Base-by-base conservation (phyloP, 1,284 basidiomycete genomes). In the Trichosporon asahii region DNA sequence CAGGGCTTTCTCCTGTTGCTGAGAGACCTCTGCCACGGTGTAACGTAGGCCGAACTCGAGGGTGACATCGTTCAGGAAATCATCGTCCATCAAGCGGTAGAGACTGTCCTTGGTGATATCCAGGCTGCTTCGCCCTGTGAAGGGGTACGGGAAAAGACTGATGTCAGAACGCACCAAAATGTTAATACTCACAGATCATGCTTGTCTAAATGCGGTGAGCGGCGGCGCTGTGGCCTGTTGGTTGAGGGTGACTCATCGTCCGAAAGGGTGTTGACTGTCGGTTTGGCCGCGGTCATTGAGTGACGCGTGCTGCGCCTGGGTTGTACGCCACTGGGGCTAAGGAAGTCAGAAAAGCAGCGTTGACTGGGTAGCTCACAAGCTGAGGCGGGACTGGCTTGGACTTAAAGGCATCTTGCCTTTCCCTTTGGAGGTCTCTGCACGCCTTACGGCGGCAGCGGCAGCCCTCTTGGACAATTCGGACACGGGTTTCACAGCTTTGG, bases 1-100 rank as follows among this genome's bases (percentile, higher is more conserved):
- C 69, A 11, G 66, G 11, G 44, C 55, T 6, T 60, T 65, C n/a
- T 53, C 21, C 21, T 53, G 35, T 15, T 12, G 11, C 35, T 37
- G 35, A 23, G 25, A 11, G 1, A 25, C 55, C 6, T 46, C 18
- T 1, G 57, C 31, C 66, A 40, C 14, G 15, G 18, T 90, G 65
- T 77, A 93, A 91, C 93, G 94, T 37, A 99, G 86, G 2, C 94
- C 96, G 78, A 96, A 97, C 79, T 99, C 96, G 61, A 99, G 93
- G 27, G 98, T 84, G 0, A 92, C 95, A 84, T 99, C 97, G 80
- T 99, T 99, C 64, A 99, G 85, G 79, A 91, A 98, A 79, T 95
- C 92, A 27, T 88, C 88, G 0, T 89, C 89, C 63, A 88, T 84
- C 31, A 97, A 82, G 9, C 95, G 89, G 67, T 85, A 86, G 23